Evolutionary conservation across 345 rosid genomes (phyloP), one percentile per base, ranked within the genome.

Genomic region (Carallia brachiata): DNA sequence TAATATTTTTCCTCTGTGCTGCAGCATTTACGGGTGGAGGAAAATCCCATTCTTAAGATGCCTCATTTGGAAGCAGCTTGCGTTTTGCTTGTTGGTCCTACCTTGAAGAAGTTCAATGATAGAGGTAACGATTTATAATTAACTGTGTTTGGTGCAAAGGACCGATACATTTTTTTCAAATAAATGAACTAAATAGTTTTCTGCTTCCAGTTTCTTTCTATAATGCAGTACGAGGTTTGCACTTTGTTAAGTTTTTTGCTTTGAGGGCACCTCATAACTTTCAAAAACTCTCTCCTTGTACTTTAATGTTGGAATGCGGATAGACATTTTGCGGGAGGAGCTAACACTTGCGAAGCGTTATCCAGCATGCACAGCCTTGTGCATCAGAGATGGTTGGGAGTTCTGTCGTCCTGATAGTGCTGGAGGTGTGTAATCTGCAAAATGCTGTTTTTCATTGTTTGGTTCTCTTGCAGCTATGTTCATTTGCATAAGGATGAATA

Each of bases 381-480:
- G 98, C 85, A 81, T 94, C 66, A 85, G 96, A 85, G 91, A 88
- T 81, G 98, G 98, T 70, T 91, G 96, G 97, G 98, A 94, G 80
- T 83, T 94, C 71, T 91, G 92, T 84, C 90, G 82, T 71, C 85
- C 96, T 69, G 96, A 94, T 55, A 85, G 77, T 37, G 97, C 97
- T 28, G 84, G 93, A 83, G 98, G 98, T 94, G 53, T 44, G 65
- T 40, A 63, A 75, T 80, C 69, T 69, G 69, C 52, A 77, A 56
- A 36, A 56, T 52, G 48, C 23, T 34, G 61, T 59, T 50, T 28
- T 0, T 1, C 50, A 34, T 17, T 23, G 47, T 67, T 28, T 65
- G 57, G 58, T 65, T 53, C 50, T 44, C 10, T 40, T 9, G 48
- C 48, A 40, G 48, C 48, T 40, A 40, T 40, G 15, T 15, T 10